A percentile compares a stretch with the other conserved stretches of the same genome.
These are phyloP conservation scores for Lentinula guzmanii DNA, from an alignment of 768 basidiomycete species.

Conservation along the genomic window DNA sequence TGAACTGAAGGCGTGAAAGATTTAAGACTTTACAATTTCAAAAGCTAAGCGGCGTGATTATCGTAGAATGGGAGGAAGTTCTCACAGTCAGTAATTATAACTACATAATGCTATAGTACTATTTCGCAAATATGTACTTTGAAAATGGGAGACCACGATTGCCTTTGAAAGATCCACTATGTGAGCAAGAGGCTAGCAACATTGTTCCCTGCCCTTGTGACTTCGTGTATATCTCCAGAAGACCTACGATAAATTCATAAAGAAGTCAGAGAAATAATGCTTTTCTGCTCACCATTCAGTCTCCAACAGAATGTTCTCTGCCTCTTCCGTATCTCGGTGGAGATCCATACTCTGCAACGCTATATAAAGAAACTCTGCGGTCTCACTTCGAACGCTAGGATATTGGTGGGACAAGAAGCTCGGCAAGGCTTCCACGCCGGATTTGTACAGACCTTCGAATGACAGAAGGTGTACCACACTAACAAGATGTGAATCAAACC, in stretches of 20 bases:
- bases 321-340: constrained; percentile 55
- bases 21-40: neutral
- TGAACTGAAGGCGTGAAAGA: neutral
- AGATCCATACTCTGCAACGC: constrained; percentile 67
- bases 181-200: constrained; percentile 19
- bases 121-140: no score
- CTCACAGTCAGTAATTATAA: constrained; percentile 6
- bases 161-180: neutral
- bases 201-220: constrained; percentile 32
- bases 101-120: no score
- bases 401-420: constrained; percentile 74
- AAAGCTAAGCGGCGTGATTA: neutral
- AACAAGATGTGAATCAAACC: constrained; percentile 8
- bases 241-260: constrained; percentile 35
- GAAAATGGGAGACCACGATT: no score
- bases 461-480: constrained; percentile 66
- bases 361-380: constrained; percentile 81
- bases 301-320: constrained; percentile 68
- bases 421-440: constrained; percentile 38
- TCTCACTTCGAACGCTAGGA: constrained; percentile 72
- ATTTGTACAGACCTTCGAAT: constrained; percentile 38
- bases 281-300: constrained; percentile 67
- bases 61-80: neutral
- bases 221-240: constrained; percentile 29
- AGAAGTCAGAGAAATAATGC: neutral